Percentiles rank a stretch among this genome's conserved stretches.
Conservation (phyloP, 2,329 filamentous ascomycete species). For the Arthrobotrys pseudoclavata region DNA sequence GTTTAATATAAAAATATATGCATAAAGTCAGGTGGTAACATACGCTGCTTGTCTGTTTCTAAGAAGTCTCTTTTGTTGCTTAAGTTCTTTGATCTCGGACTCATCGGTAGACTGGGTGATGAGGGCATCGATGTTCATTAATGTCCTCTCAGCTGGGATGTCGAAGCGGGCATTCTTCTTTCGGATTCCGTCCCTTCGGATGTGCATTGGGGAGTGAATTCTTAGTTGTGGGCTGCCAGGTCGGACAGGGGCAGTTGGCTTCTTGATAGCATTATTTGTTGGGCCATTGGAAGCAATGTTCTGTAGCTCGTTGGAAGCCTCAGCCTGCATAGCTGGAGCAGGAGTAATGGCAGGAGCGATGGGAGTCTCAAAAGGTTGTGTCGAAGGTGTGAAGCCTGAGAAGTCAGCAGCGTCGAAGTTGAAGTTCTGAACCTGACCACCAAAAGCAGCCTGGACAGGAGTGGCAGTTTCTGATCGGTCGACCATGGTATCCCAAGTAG, state of each 20-base stretch:
- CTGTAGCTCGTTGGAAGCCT: slow-evolving; percentile 49
- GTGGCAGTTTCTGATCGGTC: slow-evolving; percentile 63
- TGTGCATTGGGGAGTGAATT: slow-evolving; percentile 80
- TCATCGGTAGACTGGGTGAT: slow-evolving; percentile 91
- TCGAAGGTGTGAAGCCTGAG: slow-evolving; percentile 55
- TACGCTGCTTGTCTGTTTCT: slow-evolving; percentile 97
- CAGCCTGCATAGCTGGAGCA: slow-evolving; percentile 58
- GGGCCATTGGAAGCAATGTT: slow-evolving; percentile 51
- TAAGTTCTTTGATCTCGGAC: slow-evolving; percentile 95
- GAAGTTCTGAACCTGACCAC: slow-evolving; percentile 55
- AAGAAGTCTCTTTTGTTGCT: slow-evolving; percentile 95
- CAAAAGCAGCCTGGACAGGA: slow-evolving; percentile 52
- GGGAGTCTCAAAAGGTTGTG: slow-evolving; percentile 52
- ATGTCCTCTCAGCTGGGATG: slow-evolving; percentile 91
- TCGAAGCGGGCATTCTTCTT: slow-evolving; percentile 99
- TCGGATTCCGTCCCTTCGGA: slow-evolving; percentile 86
- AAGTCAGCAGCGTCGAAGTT: slow-evolving; percentile 58
- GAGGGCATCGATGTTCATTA: slow-evolving; percentile 93
- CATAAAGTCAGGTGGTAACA: slow-evolving; percentile 67
- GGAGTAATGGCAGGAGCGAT: slow-evolving; percentile 62
- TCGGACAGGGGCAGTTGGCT: slow-evolving; percentile 63
- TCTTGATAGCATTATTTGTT: slow-evolving; percentile 26
- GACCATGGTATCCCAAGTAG: slow-evolving; percentile 62
- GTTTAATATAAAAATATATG: slow-evolving; percentile 61
- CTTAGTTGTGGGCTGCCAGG: slow-evolving; percentile 78